These are phyloP conservation scores for Mortierella sp. DNA, from an alignment of 371 early-diverging fungal species.

Conservation along the genomic window DNA sequence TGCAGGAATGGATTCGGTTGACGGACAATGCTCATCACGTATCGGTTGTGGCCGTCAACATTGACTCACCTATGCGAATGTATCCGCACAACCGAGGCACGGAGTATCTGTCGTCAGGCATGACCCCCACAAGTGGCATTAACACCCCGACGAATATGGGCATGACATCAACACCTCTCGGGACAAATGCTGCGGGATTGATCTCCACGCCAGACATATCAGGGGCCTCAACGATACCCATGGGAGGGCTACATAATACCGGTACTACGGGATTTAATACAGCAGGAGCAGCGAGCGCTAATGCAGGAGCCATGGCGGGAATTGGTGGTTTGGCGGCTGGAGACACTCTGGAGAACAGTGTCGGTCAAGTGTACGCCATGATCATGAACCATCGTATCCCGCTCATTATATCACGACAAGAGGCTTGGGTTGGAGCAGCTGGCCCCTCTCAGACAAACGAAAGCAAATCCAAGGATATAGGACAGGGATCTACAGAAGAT, in stretches of 20 bases:
- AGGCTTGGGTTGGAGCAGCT: slow-evolving; percentile 13
- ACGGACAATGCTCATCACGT: slow-evolving; percentile 48
- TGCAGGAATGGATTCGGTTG: slow-evolving; percentile 57
- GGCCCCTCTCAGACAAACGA: too few species aligned
- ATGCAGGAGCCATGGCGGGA: slow-evolving; percentile 18
- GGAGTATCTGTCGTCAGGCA: slow-evolving; percentile 14
- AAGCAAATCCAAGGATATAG: not conserved
- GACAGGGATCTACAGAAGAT: not conserved
- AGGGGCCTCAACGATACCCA: slow-evolving; percentile 16
- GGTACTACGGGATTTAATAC: slow-evolving; percentile 16
- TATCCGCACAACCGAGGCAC: slow-evolving; percentile 41
- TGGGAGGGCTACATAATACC: not conserved
- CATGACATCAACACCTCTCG: slow-evolving; percentile 12
- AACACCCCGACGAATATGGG: slow-evolving; percentile 31
- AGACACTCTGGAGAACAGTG: slow-evolving; percentile 46
- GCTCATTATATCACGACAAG: slow-evolving; percentile 58
- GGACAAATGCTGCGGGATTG: slow-evolving; percentile 31
- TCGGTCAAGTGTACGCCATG: slow-evolving; percentile 59
- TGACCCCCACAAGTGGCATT: slow-evolving; percentile 31
- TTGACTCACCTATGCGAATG: slow-evolving; percentile 59
- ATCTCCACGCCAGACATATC: slow-evolving; percentile 31
- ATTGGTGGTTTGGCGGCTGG: slow-evolving; percentile 27
- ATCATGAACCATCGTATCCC: slow-evolving; percentile 69
- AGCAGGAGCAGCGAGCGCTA: not conserved
- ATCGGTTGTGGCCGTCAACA: slow-evolving; percentile 61